Conservation (phyloP, 1,284 basidiomycete species). For the Marasmius oreades region DNA sequence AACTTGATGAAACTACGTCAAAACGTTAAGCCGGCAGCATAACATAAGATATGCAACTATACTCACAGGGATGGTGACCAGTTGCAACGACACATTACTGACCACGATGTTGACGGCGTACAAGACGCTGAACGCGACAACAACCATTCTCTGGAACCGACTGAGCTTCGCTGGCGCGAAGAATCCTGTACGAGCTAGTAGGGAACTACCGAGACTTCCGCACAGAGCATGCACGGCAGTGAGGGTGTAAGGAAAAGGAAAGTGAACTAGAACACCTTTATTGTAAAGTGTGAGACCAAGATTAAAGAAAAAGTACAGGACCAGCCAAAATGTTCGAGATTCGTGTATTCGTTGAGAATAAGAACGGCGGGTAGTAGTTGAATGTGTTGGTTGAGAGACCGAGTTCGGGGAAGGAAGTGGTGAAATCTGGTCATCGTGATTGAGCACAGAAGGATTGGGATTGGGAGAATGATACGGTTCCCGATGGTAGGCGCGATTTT, state of each 20-base stretch:
- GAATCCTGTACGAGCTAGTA: constrained; percentile 56
- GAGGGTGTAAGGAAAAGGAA: constrained; percentile 91
- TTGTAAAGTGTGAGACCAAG: constrained; percentile 89
- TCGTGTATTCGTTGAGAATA: constrained; percentile 15
- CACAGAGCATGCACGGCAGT: constrained; percentile 86
- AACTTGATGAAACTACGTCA: constrained; percentile 85
- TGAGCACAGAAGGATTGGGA: constrained; percentile 2
- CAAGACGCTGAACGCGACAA: constrained; percentile 79
- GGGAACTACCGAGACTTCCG: constrained; percentile 75
- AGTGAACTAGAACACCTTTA: constrained; percentile 83
- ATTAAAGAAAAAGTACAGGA: constrained; percentile 86
- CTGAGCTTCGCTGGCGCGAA: constrained; percentile 63
- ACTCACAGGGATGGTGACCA: constrained; percentile 89
- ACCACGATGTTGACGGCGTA: constrained; percentile 93
- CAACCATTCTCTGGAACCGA: constrained; percentile 54
- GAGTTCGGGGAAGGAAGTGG: constrained; percentile 13
- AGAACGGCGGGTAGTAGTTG: constrained; percentile 2
- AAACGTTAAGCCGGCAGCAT: background rate
- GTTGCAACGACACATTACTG: constrained; percentile 83
- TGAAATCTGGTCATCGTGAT: constrained; percentile 13
- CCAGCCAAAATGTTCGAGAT: constrained; percentile 56
- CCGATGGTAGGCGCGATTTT: constrained; percentile 19
- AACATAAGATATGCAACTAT: background rate
- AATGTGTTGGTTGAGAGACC: constrained; percentile 6
- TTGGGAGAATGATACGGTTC: constrained; percentile 19